A percentile compares a stretch with the other conserved stretches of the same genome.
Evolutionary conservation across 495 filamentous ascomycete genomes (phyloP).

Genomic region (Cenococcum geophilum): DNA sequence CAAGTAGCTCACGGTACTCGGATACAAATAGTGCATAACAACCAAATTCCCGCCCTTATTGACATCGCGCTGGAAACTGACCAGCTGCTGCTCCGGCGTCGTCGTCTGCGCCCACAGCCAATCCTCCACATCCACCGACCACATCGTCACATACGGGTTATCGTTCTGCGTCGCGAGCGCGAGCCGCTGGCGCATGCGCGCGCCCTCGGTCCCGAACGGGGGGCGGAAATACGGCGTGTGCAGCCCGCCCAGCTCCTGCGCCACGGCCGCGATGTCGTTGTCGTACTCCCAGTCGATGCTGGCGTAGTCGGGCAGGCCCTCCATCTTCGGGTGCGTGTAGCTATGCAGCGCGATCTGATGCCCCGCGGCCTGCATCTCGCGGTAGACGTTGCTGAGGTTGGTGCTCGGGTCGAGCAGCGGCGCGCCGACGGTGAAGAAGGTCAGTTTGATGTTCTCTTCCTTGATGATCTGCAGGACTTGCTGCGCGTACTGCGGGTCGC

Average conservation of each 20-base stretch:
- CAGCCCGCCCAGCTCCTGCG: conserved; percentile 40
- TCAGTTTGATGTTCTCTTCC: conserved; percentile 58
- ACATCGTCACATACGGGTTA: conserved; percentile 58
- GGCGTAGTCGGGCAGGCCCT: conserved; percentile 51
- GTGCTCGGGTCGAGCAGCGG: conserved; percentile 51
- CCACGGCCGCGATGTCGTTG: conserved; percentile 55
- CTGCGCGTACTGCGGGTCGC: conserved; percentile 55
- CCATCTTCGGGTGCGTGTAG: conserved; percentile 70
- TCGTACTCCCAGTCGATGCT: conserved; percentile 66
- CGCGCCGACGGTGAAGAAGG: conserved; percentile 71
- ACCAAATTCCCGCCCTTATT: conserved; percentile 62
- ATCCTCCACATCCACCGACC: conserved; percentile 74
- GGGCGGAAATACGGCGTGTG: conserved; percentile 59
- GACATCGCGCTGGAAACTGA: conserved; percentile 65
- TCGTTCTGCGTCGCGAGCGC: conserved; percentile 42
- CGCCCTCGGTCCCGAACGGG: conserved; percentile 69
- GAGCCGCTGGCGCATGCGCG: conserved; percentile 61
- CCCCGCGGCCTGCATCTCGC: conserved; percentile 39
- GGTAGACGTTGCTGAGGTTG: conserved; percentile 32
- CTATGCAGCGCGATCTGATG: conserved; percentile 73
- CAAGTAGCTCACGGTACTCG: conserved; percentile 61
- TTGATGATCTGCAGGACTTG: conserved; percentile 60
- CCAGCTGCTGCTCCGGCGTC: conserved; percentile 68
- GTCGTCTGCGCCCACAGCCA: conserved; percentile 62
- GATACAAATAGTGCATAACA: conserved; percentile 71